Percentiles rank a stretch among this genome's conserved stretches.
These are phyloP conservation scores for Tricholoma flavovirens DNA, from an alignment of 768 basidiomycete species.

Conservation along the genomic window DNA sequence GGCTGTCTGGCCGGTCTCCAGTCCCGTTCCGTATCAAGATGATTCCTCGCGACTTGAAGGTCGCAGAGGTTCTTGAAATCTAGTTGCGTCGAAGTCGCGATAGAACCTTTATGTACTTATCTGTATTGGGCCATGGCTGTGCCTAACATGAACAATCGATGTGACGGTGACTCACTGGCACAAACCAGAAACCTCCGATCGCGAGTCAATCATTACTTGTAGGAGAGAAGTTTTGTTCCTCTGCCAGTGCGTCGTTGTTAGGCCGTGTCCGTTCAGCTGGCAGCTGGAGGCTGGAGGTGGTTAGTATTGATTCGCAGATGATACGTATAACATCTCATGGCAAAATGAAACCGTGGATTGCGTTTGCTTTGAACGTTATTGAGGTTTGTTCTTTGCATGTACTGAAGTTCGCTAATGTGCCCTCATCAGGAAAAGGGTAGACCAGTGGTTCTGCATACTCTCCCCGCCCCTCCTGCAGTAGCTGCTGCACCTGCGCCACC, in stretches of 20 bases:
- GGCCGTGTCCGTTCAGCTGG: too few relatives aligned
- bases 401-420: background rate
- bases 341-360: constrained; percentile 48
- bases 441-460: constrained; percentile 54
- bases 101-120: too few relatives aligned
- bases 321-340: constrained; percentile 54
- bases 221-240: too few relatives aligned
- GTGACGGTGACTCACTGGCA: too few relatives aligned
- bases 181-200: too few relatives aligned
- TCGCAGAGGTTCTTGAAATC: constrained; percentile 6
- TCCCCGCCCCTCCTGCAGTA: constrained; percentile 30
- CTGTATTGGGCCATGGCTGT: too few relatives aligned
- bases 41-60: constrained; percentile 22
- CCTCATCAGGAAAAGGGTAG: constrained; percentile 36
- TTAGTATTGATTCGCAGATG: constrained; percentile 15
- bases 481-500: background rate
- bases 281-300: background rate
- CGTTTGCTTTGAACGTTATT: constrained; percentile 48
- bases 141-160: too few relatives aligned
- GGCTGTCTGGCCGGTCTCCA: constrained; percentile 36
- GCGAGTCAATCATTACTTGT: too few relatives aligned
- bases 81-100: too few relatives aligned
- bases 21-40: constrained; percentile 31
- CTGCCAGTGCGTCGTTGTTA: too few relatives aligned
- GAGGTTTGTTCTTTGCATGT: constrained; percentile 32